Evolutionary conservation across 1,284 basidiomycete genomes (phyloP), one percentile per base, ranked within the genome.

Genomic region (Meira miltonrushii): DNA sequence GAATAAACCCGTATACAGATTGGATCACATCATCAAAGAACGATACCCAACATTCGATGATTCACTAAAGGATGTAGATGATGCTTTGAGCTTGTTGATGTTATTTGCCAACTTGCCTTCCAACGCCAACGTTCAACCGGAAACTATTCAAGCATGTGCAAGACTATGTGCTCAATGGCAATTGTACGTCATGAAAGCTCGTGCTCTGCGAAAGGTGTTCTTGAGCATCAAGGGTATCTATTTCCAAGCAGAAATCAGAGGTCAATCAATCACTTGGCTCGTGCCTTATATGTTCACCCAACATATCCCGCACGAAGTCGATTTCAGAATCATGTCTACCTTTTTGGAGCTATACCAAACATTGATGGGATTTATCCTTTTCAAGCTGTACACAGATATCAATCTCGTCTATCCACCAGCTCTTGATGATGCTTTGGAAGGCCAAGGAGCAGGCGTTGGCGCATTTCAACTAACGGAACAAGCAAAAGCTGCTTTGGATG

Each of bases 311-410:
- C 80, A 86, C 51, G 94, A 98, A 75, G 93, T 98, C 65, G 95
- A 99, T 80, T 90, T 96, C 76, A 88, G 95, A 54, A 94, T 99
- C 57, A 95, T 99, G 88, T 81, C 96, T 68, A 98, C 95, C 11
- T 99, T 99, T 84, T 82, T 98, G 74, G 95, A 99, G 79, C 85
- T 99, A 9, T 98, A 99, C 81, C 93, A 98, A 81, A 98, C 94
- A 1, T 81, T 97, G 12, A 86, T 96, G 48, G 90, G 92, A 17
- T 99, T 98, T 74, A 88, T 93, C 12, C 87, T 96, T 74, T 99
- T 92, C 85, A 96, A 96, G 81, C 85, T 99, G 21, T 99, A 94
- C 81, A 88, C 89, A n/a, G 92, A 96, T 74, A 85, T 85, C 55
- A 90, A 90, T 68, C 84, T 98, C 43, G 86, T 93, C 39, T 99